phyloP scores from a whole-genome alignment of 2,329 filamentous ascomycete genomes.

The Diaporthe vexans region DNA sequence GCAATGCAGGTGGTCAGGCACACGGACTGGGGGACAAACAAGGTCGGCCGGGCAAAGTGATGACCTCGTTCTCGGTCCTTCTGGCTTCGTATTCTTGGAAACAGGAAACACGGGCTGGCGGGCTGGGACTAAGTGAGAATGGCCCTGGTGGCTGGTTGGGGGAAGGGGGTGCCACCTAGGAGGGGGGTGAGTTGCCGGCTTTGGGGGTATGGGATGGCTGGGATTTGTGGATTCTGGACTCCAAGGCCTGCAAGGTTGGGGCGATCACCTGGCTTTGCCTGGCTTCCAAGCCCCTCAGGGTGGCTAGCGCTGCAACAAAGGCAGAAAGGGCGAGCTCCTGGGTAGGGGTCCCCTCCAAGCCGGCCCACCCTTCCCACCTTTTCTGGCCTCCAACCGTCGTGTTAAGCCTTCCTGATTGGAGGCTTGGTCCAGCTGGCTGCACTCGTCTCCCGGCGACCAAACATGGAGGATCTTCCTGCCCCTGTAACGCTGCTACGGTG shows the following conservation, averaged over 20 bases:
- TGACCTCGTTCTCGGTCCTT: constrained; percentile 15
- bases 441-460: constrained; percentile 27
- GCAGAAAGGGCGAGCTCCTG: neutral
- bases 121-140: neutral
- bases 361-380: neutral
- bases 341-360: neutral
- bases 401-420: constrained; percentile 6
- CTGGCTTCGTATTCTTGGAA: constrained; percentile 25
- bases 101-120: constrained; percentile 16
- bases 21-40: neutral
- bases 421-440: neutral
- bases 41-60: neutral
- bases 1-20: neutral
- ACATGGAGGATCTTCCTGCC: neutral
- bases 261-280: neutral
- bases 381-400: neutral
- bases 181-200: no score
- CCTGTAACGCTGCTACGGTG: neutral
- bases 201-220: constrained; percentile 3
- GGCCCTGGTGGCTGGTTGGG: constrained; percentile 1
- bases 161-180: neutral
- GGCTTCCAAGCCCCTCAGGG: neutral
- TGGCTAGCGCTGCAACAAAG: constrained; percentile 6
- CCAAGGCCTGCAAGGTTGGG: neutral
- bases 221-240: constrained; percentile 29